These are phyloP conservation scores for Fusarium sp. DNA, from an alignment of 2,329 filamentous ascomycete genomes.

Conservation along the genomic window DNA sequence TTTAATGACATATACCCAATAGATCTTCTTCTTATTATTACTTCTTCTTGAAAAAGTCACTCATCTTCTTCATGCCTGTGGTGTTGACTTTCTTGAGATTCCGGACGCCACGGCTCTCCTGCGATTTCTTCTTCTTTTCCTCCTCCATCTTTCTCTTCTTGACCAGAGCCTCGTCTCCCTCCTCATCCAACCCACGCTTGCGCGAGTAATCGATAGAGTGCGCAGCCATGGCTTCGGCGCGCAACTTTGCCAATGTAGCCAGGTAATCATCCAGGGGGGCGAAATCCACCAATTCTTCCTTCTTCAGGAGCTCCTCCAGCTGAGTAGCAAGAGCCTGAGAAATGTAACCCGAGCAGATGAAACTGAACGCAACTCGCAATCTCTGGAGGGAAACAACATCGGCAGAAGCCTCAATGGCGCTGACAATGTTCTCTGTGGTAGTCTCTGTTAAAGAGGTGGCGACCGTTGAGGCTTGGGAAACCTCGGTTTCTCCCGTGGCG, in stretches of 20 bases:
- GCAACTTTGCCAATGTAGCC: constrained; percentile 71
- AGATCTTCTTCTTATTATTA: constrained; percentile 35
- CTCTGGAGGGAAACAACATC: constrained; percentile 70
- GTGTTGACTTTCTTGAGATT: constrained; percentile 91
- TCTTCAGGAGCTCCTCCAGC: constrained; percentile 56
- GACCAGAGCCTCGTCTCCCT: constrained; percentile 70
- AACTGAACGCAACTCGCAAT: constrained; percentile 71
- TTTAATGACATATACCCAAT: constrained; percentile 48
- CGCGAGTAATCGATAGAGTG: constrained; percentile 78
- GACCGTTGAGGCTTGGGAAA: constrained; percentile 57
- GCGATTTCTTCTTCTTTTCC: constrained; percentile 84
- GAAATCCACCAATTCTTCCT: constrained; percentile 68
- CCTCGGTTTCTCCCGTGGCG: constrained; percentile 51
- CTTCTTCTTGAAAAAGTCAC: constrained; percentile 88
- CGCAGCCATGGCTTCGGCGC: constrained; percentile 76
- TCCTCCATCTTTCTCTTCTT: constrained; percentile 90
- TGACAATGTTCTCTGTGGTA: constrained; percentile 50
- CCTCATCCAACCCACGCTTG: constrained; percentile 75
- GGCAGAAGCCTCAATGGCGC: constrained; percentile 58
- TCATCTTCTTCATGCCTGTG: constrained; percentile 96
- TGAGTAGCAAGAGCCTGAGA: constrained; percentile 54
- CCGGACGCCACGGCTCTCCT: constrained; percentile 79
- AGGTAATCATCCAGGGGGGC: constrained; percentile 77
- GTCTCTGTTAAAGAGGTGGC: constrained; percentile 57
- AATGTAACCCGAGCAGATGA: constrained; percentile 72